These are phyloP conservation scores for Moesziomyces sp. DNA, from an alignment of 1,284 basidiomycete genomes.

Conservation along the genomic window DNA sequence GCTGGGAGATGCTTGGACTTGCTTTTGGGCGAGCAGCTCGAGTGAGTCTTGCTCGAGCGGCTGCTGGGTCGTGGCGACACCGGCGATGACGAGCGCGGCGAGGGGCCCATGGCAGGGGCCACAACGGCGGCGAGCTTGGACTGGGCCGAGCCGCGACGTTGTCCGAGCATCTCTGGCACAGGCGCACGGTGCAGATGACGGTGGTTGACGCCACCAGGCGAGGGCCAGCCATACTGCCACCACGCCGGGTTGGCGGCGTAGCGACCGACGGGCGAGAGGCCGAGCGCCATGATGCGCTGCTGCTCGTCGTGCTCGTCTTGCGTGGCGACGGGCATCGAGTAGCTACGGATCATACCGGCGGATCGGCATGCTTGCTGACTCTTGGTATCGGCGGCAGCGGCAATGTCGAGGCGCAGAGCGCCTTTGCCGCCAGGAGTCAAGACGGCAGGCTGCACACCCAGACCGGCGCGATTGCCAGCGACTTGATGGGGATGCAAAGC, in stretches of 20 bases:
- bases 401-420: constrained; percentile 34
- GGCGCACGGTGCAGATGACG: constrained; percentile 23
- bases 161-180: constrained; percentile 11
- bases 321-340: constrained; percentile 59
- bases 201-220: constrained; percentile 40
- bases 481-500: constrained; percentile 5
- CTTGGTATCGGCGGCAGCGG: constrained; percentile 20
- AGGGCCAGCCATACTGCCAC: constrained; percentile 51
- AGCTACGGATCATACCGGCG: constrained; percentile 54
- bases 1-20: constrained; percentile 36
- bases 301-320: constrained; percentile 56
- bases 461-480: constrained; percentile 7
- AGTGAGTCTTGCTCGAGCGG: constrained; percentile 27
- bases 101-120: constrained; percentile 9
- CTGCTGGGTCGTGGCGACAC: constrained; percentile 12
- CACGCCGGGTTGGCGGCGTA: constrained; percentile 31
- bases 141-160: constrained; percentile 22
- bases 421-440: constrained; percentile 12
- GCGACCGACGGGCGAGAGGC: constrained; percentile 25
- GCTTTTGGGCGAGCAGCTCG: constrained; percentile 41
- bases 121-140: constrained; percentile 26
- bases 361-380: constrained; percentile 17
- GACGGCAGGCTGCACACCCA: neutral
- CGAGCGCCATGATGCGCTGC: constrained; percentile 49
- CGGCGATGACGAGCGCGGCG: constrained; percentile 3